Percentiles rank a stretch among this genome's conserved stretches.
phyloP scores from a whole-genome alignment of 164 flowering plant genomes.

The Dillenia suffruticosa region DNA sequence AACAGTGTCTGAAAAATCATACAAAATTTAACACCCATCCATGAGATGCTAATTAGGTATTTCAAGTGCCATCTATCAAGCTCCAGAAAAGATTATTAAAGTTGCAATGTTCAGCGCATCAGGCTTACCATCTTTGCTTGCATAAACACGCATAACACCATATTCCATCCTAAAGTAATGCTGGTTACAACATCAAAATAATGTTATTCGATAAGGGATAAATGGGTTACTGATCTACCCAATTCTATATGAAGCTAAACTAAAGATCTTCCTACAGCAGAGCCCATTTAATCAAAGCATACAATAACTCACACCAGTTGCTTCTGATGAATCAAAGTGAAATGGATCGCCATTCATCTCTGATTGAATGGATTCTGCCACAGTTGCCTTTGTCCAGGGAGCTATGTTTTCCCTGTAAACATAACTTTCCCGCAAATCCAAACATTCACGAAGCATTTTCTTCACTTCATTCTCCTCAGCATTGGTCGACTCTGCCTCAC shows the following conservation, averaged over 20 bases:
- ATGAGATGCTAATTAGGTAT: no score
- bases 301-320: constrained; percentile 41
- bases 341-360: constrained; percentile 41
- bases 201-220: not conserved
- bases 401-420: constrained; percentile 50
- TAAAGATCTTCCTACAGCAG: not conserved
- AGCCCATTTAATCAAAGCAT: not conserved
- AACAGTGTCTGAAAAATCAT: constrained; percentile 29
- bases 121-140: constrained; percentile 45
- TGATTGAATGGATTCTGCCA: constrained; percentile 17
- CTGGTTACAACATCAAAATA: constrained; percentile 30
- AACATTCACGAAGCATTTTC: constrained; percentile 46
- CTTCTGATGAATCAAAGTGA: constrained; percentile 42
- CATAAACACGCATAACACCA: constrained; percentile 74
- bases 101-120: not conserved
- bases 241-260: no score
- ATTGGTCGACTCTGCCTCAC: constrained; percentile 33
- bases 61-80: no score
- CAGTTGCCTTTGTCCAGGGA: constrained; percentile 44
- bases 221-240: no score
- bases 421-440: constrained; percentile 56
- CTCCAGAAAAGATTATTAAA: not conserved
- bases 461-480: constrained; percentile 68
- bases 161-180: constrained; percentile 76
- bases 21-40: not conserved